Base-by-base conservation (phyloP, 2,329 filamentous ascomycete species). In the Aspergillus luchuensis region DNA sequence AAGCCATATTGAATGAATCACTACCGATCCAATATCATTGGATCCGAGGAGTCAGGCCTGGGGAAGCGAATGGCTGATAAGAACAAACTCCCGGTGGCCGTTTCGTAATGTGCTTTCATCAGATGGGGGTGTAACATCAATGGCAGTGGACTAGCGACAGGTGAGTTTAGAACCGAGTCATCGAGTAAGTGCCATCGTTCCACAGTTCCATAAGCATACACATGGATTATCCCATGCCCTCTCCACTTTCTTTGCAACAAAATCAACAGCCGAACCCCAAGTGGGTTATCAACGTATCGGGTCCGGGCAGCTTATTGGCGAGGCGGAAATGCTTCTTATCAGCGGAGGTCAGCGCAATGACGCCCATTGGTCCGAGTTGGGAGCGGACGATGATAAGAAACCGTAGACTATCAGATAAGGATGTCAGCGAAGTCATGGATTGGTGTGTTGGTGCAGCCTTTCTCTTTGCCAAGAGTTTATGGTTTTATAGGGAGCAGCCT, bases 321-420 rank as follows among this genome's bases (percentile, higher is more conserved):
- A 33, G 53, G 25, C 47, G 53, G 30, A 33, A 56, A 45, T 25
- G 11, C 8, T 33, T 19, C 53, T 56, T 56, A 56, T 56, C 53
- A 56, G 53, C 53, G 53, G 53, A 56, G 53, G 53, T 56, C 53
- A 56, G 53, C 53, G 53, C 41, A 19, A 25, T 7, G 23, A 21
- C 25, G 25, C 39, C 53, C 28, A 56, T 56, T 56, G 53, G 53
- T 25, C 53, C 41, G 41, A 47, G 39, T 36, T 6, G 25, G 8
- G 21, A 19, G 39, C 43, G 25, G 39, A 19, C 28, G 53, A 39
- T 47, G 53, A 56, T 56, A 56, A 56, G 53, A 30, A 55, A 11
- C 25, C 52, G 38, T 23, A 45, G 8, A 30, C 33, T 28, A 15
- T 36, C 23, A 55, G 52, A 55, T 55, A 45, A 45, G 53, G 15